A percentile compares a stretch with the other conserved stretches of the same genome.
Evolutionary conservation across 495 filamentous ascomycete genomes (phyloP).

Genomic region (Xylaria sp.): DNA sequence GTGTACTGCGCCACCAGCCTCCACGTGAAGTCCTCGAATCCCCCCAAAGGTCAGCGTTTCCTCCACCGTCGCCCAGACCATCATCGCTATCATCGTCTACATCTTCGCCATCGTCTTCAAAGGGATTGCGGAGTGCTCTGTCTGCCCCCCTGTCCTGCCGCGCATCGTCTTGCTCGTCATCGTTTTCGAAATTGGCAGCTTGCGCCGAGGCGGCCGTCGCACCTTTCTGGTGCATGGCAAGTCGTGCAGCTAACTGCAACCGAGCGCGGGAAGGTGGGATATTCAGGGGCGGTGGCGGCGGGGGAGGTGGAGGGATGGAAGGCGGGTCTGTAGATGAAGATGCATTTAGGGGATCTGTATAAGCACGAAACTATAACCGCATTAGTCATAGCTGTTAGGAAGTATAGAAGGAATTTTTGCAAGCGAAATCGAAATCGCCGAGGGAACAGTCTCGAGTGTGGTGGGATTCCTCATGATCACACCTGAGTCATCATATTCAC

Average conservation of each 20-base stretch:
- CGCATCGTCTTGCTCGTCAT: slow-evolving; percentile 35
- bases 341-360: slow-evolving; percentile 55
- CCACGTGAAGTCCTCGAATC: slow-evolving; percentile 41
- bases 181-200: slow-evolving; percentile 38
- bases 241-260: slow-evolving; percentile 80
- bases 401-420: not conserved
- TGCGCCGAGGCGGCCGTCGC: slow-evolving; percentile 48
- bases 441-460: not conserved
- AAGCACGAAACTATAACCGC: slow-evolving; percentile 53
- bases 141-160: slow-evolving; percentile 35
- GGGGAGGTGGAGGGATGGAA: slow-evolving; percentile 58
- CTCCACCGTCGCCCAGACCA: slow-evolving; percentile 45
- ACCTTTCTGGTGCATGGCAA: slow-evolving; percentile 80
- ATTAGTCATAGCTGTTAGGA: slow-evolving; percentile 23
- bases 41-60: slow-evolving; percentile 42
- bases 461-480: not conserved
- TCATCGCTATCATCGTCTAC: slow-evolving; percentile 55
- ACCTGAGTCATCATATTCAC: not conserved
- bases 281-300: slow-evolving; percentile 72
- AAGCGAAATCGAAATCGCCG: not conserved
- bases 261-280: slow-evolving; percentile 86
- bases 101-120: slow-evolving; percentile 55
- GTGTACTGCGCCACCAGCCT: slow-evolving; percentile 55
- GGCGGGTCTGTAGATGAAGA: slow-evolving; percentile 55
- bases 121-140: slow-evolving; percentile 50